Percentiles rank a stretch among this genome's conserved stretches.
Conservation (phyloP, 1,284 basidiomycete genomes). For the Polyporus tsugae region DNA sequence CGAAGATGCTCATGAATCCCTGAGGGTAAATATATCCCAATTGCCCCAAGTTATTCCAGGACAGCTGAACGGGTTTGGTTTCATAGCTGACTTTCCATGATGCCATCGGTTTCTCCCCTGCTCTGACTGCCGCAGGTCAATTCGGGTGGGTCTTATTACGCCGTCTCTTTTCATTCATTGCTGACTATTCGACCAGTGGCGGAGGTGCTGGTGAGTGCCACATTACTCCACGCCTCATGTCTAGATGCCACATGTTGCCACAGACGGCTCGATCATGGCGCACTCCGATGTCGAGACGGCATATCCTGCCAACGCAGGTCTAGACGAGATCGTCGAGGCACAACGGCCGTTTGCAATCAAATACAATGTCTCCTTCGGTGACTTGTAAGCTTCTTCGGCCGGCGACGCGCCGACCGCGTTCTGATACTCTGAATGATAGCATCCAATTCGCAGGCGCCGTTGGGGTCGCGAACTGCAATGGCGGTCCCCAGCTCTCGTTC, state of each 20-base stretch:
- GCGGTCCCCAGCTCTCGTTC: slow-evolving; percentile 41
- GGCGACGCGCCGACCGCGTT: not conserved
- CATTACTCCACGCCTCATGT: not conserved
- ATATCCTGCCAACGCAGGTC: slow-evolving; percentile 39
- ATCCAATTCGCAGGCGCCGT: slow-evolving; percentile 45
- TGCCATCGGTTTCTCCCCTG: slow-evolving; percentile 37
- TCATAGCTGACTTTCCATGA: slow-evolving; percentile 38
- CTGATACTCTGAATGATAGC: slow-evolving; percentile 22
- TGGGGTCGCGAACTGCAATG: slow-evolving; percentile 42
- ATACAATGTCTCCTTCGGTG: slow-evolving; percentile 42
- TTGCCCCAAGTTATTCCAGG: not conserved
- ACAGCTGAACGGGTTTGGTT: not conserved
- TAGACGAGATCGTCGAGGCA: slow-evolving; percentile 41
- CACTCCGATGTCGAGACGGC: slow-evolving; percentile 38
- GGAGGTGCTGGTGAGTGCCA: slow-evolving; percentile 36
- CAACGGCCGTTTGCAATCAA: slow-evolving; percentile 39
- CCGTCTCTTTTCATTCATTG: not conserved
- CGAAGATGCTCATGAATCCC: slow-evolving; percentile 17
- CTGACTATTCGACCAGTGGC: slow-evolving; percentile 29
- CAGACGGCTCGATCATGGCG: slow-evolving; percentile 41
- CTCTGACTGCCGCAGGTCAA: slow-evolving; percentile 33
- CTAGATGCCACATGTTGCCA: not conserved
- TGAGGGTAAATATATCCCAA: not conserved
- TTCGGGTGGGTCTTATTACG: slow-evolving; percentile 31
- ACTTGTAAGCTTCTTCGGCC: slow-evolving; percentile 36